These are phyloP conservation scores for Chamaenerion angustifolium DNA, from an alignment of 345 rosid genomes.

Conservation along the genomic window DNA sequence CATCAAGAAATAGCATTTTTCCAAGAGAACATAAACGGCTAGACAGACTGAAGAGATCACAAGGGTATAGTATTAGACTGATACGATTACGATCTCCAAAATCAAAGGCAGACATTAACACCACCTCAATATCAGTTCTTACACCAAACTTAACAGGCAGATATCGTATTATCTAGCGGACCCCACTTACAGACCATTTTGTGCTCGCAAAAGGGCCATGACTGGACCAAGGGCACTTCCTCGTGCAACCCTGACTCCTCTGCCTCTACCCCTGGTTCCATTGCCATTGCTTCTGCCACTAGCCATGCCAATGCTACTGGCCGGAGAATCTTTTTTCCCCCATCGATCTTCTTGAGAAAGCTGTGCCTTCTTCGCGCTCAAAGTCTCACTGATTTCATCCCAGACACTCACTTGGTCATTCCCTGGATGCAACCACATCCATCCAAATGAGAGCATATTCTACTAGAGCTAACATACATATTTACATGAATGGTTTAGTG, in stretches of 20 bases:
- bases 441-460: not conserved
- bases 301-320: constrained; percentile 18
- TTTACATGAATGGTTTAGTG: not conserved
- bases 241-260: constrained; percentile 28
- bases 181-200: constrained; percentile 20
- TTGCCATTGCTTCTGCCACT: no score
- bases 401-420: constrained; percentile 36
- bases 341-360: constrained; percentile 41
- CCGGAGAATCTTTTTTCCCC: constrained; percentile 32
- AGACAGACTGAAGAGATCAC: no score
- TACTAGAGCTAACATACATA: not conserved
- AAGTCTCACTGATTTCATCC: constrained; percentile 59
- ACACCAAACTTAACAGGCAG: no score
- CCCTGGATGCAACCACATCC: constrained; percentile 19
- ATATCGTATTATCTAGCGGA: no score
- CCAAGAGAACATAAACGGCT: no score
- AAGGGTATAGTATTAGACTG: no score
- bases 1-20: no score
- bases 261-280: no score
- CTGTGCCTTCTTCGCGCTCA: constrained; percentile 57
- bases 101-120: no score
- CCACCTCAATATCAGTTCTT: no score
- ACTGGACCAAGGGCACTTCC: constrained; percentile 82
- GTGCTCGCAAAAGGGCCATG: constrained; percentile 58
- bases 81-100: no score